A percentile compares a stretch with the other conserved stretches of the same genome.
Evolutionary conservation across 345 rosid species (phyloP).

Genomic region (Nephelium lappaceum): DNA sequence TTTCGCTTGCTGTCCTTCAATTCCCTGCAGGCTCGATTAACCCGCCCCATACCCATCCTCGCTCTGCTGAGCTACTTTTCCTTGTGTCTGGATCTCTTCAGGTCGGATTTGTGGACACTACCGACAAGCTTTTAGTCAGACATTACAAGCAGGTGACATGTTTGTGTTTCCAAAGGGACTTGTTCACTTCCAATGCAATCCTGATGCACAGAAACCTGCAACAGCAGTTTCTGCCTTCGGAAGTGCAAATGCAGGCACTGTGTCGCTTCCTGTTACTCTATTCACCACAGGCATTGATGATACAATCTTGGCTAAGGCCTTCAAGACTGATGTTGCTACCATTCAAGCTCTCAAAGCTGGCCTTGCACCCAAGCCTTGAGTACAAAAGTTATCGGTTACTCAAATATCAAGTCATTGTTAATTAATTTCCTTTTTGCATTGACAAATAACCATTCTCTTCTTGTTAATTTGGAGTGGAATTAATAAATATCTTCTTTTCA

Average conservation of each 20-base stretch:
- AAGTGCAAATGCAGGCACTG: conserved; percentile 38
- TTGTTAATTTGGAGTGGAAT: too few species aligned
- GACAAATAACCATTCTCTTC: too few species aligned
- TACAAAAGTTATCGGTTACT: too few species aligned
- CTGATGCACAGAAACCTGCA: conserved; percentile 14
- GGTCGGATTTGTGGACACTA: conserved; percentile 48
- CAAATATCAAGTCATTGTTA: too few species aligned
- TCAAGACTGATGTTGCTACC: too few species aligned
- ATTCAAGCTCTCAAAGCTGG: conserved; percentile 34
- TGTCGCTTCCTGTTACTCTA: conserved; percentile 30
- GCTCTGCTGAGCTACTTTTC: conserved; percentile 36
- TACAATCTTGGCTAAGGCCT: too few species aligned
- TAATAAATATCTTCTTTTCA: too few species aligned
- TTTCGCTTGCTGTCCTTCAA: conserved; percentile 36
- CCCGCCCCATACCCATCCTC: conserved; percentile 44
- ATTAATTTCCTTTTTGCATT: too few species aligned
- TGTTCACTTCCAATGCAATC: conserved; percentile 35
- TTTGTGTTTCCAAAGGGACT: conserved; percentile 48
- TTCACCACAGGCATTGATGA: too few species aligned
- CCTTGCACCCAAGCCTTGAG: too few species aligned
- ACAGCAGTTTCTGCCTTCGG: conserved; percentile 31
- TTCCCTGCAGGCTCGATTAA: conserved; percentile 28
- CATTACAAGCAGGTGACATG: too few species aligned
- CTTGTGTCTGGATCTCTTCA: conserved; percentile 28
- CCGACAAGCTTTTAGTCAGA: conserved; percentile 39